Evolutionary conservation across 192 early-diverging fungal species (phyloP), one percentile per base, ranked within the genome.

Genomic region (Dissophora ornata): DNA sequence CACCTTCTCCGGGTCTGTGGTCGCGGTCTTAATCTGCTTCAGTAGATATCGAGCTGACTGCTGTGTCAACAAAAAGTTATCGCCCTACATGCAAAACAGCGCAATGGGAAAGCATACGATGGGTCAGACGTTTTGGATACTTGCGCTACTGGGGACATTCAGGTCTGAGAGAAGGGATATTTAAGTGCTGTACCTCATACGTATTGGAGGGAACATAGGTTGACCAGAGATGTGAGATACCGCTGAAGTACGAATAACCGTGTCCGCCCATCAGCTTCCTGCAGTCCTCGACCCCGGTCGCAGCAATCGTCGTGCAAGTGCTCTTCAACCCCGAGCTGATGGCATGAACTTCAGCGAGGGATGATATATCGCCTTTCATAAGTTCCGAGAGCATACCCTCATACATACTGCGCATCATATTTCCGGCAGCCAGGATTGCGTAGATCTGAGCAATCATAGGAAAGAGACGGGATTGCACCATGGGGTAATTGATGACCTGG

Each of bases 191-290:
- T 67, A 67, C 73, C 73, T 77, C 73, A 50, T 83, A 87, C 47
- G 84, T 90, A 44, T 85, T 88, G 58, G 88, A 84, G 11, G 90
- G 88, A 21, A 87, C 85, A 54, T 83, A 79, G 49, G 83, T 85
- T 41, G 80, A 81, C 67, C 84, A 90, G 34, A 91, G 65, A 54
- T 90, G 85, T 26, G 83, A 79, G 9, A 93, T 82, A 2, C 91
- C 91, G 46, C 87, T 88, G 69, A 87, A 91, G 28, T 82, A 78
- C 29, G 89, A 89, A 67, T 87, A 93, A 0, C 91, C 91, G 36
- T 93, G 91, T 21, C 91, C 91, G 21, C 91, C 91, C 81, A 88
- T 86, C 12, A 87, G 81, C 30, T 89, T 90, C 8, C 90, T 82
- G 68, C 89, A 88, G n/a, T 87, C 88, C 50, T 93, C 91, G 36